Evolutionary conservation across 345 rosid genomes (phyloP), one percentile per base, ranked within the genome.

Genomic region (Stellera chamaejasme): DNA sequence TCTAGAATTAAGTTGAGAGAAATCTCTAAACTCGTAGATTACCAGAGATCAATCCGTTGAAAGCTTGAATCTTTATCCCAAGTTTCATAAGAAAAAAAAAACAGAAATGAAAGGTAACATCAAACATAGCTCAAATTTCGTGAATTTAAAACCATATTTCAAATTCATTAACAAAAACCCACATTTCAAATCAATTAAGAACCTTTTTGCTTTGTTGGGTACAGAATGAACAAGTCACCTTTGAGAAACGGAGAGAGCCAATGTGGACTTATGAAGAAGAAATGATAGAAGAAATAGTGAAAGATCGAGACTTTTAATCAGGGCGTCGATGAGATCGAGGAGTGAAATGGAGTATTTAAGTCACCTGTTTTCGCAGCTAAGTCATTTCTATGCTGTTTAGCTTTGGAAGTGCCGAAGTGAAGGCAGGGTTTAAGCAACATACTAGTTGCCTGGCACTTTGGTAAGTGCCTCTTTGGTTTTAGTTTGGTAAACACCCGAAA

Each of bases 301-400:
- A 44, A 23, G 45, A 32, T 5, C 39, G 39, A 32, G 39, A 14
- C 28, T 12, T 1, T 8, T 19, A 19, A 23, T 11, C 10, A 46
- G 50, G 58, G 56, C 45, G 55, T 70, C 69, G 75, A 69, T 69
- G 69, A 66, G 69, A 69, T 69, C 78, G 75, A 74, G 70, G 75
- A 36, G 59, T 32, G n/a, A 3, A 1, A 3, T 26, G 10, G 42
- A 11, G 19, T 43, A 54, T 15, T 15, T 8, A 36, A 43, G 13
- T 50, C 23, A 6, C 23, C 26, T 50, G 10, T 50, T 13, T 50
- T 27, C 10, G 32, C 26, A 50, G 53, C 53, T 2, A 16, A 50
- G 52, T 25, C 11, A 15, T 32, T 8, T 32, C 7, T 32, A 32
- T 32, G 39, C 39, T 32, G 39, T 8, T 32, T 32, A 32, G 39